Evolutionary conservation across 2,329 filamentous ascomycete genomes (phyloP).

Genomic region (Colletotrichum sp.): DNA sequence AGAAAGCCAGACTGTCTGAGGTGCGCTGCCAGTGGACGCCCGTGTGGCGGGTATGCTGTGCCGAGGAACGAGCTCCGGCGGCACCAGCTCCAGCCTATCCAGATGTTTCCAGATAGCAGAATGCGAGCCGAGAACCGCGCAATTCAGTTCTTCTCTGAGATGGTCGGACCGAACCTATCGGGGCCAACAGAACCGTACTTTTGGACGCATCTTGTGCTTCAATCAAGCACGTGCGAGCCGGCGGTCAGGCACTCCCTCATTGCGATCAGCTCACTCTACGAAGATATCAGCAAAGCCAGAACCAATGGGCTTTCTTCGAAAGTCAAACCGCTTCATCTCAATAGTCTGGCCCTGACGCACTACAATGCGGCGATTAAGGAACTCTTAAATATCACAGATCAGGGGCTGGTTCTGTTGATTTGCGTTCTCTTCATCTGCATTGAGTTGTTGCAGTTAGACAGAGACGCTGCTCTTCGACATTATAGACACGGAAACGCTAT

Average conservation of each 20-base stretch:
- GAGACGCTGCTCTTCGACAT: conserved; percentile 43
- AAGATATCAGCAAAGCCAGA: conserved; percentile 23
- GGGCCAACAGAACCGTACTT: conserved; percentile 32
- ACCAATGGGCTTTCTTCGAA: neutral
- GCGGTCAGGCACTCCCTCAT: conserved; percentile 55
- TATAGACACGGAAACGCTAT: conserved; percentile 6
- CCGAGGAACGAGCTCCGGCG: conserved; percentile 26
- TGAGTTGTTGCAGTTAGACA: conserved; percentile 56
- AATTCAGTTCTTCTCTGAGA: conserved; percentile 14
- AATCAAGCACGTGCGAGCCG: conserved; percentile 48
- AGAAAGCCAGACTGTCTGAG: conserved; percentile 55
- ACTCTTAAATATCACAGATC: conserved; percentile 27
- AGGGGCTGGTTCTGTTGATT: conserved; percentile 41
- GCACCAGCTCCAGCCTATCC: neutral
- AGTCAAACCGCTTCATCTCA: neutral
- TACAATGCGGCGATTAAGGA: conserved; percentile 29
- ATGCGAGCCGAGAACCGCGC: neutral
- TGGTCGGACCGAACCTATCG: conserved; percentile 8
- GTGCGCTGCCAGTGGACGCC: conserved; percentile 60
- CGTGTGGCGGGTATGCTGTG: conserved; percentile 58
- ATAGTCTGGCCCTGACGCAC: conserved; percentile 25
- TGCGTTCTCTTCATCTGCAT: conserved; percentile 59
- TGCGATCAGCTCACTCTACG: conserved; percentile 53
- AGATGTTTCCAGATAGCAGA: neutral
- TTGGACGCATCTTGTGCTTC: conserved; percentile 50